Evolutionary conservation across 2,329 filamentous ascomycete genomes (phyloP), one percentile per base, ranked within the genome.

Genomic region (Colletotrichum chlorophyti): DNA sequence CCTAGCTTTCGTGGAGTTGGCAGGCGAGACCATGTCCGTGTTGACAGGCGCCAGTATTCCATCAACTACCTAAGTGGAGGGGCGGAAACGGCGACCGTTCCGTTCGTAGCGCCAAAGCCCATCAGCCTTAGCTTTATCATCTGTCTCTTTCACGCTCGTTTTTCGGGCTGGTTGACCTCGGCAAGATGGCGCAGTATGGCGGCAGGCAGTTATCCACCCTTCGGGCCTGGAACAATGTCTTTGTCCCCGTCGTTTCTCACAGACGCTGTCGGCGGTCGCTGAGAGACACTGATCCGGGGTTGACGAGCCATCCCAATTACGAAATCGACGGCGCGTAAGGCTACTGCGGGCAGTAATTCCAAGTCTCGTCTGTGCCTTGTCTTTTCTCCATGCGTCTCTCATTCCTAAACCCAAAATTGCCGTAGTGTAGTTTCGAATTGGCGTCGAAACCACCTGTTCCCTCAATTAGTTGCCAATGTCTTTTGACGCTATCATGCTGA

Each of bases 321-420:
- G 23, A 19, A 50, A 49, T 32, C 38, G 38, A 59, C 31, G 37
- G 55, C 43, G 55, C 38, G 35, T 10, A 43, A 58, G 50, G 10
- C 55, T 59, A 55, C 55, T 55, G 55, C 51, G 27, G 26, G 32
- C 19, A n/a, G n/a, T n/a, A n/a, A n/a, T n/a, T n/a, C n/a, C n/a
- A 40, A 32, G 14, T n/a, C 32, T 43, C 21, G 32, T 26, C 24
- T 47, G 52, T 60, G 57, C 57, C 57, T 60, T 60, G 57, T 45
- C 57, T 60, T n/a, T n/a, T n/a, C n/a, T 49, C 51, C 35, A 19
- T 43, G 50, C 42, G 23, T 29, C 29, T 21, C 15, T 34, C 26
- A 21, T 15, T 43, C 38, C 35, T 38, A 42, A n/a, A 6, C 32
- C 24, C 38, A 19, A 24, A 17, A n/a, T 55, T 27, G 51, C 15